A percentile compares a stretch with the other conserved stretches of the same genome.
phyloP scores from a whole-genome alignment of 1,139 yeast genomes.

The Debaryomyces subglobosus region DNA sequence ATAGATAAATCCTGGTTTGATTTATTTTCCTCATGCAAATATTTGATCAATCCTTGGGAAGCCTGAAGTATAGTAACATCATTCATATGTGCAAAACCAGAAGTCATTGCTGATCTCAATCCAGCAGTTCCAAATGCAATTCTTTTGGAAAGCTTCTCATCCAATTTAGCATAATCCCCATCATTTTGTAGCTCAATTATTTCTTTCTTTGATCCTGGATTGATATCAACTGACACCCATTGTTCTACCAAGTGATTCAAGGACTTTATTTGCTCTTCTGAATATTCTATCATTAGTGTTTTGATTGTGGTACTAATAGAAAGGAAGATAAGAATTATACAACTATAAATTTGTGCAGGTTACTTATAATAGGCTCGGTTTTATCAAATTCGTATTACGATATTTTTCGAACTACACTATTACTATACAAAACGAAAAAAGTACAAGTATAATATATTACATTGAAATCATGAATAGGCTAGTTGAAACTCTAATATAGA shows the following conservation, averaged over 20 bases:
- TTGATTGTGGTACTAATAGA: not conserved
- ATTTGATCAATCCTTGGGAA: slow-evolving; percentile 83
- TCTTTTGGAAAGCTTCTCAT: slow-evolving; percentile 53
- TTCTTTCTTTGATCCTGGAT: slow-evolving; percentile 59
- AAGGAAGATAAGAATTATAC: not conserved
- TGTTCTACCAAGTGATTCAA: slow-evolving; percentile 43
- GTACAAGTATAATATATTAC: not conserved
- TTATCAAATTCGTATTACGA: not conserved
- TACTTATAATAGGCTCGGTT: not conserved
- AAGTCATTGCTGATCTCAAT: slow-evolving; percentile 81
- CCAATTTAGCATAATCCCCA: slow-evolving; percentile 48
- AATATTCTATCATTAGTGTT: slow-evolving; percentile 2
- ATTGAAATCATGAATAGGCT: slow-evolving; percentile 2
- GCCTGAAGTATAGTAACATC: slow-evolving; percentile 89
- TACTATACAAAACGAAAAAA: not conserved
- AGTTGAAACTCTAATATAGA: slow-evolving; percentile 16
- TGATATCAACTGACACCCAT: slow-evolving; percentile 54
- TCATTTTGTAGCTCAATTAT: slow-evolving; percentile 49
- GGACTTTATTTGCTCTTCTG: slow-evolving; percentile 11
- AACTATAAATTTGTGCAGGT: not conserved
- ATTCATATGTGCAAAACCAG: slow-evolving; percentile 90
- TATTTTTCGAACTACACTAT: not conserved
- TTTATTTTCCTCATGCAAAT: slow-evolving; percentile 34
- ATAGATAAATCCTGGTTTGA: slow-evolving; percentile 34
- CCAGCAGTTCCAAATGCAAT: slow-evolving; percentile 96